Evolutionary conservation across 352 stramenopile species (phyloP), one percentile per base, ranked within the genome.

Genomic region (Pythium apleroticum): DNA sequence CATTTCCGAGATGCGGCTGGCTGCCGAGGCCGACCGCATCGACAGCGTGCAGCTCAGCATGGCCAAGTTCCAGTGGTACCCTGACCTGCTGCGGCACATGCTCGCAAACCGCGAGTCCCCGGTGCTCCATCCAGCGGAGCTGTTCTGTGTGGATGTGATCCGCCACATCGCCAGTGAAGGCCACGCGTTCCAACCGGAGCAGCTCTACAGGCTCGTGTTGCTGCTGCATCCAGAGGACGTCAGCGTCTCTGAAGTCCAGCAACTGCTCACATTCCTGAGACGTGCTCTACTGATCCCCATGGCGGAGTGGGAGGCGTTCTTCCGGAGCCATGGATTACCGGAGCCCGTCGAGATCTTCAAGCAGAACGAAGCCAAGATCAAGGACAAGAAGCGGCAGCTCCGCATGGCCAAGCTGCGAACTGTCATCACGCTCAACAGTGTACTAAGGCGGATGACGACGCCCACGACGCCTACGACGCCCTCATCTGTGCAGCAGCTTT

Each of bases 81-180:
- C 66, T 0, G 81, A 83, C 6, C 28, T 91, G 31, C 68, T 93
- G 46, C 68, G 68, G 9, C 71, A 78, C 5, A 60, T 91, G 33
- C 31, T 88, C 37, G 48, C 55, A 49, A 62, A 57, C 14, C 74
- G 77, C 28, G 77, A 88, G 60, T 43, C 48, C 12, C 28, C 64
- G 30, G 1, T 74, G 17, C 41, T 72, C 1, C 79, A 84, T 20
- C 67, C 81, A 12, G 80, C 81, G 19, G 80, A 89, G 54, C 22
- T 72, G 15, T 88, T 93, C 54, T 46, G 88, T 24, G 41, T 87
- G 25, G 69, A 84, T 45, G 78, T 71, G 24, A 81, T 91, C 49
- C 75, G 80, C 19, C 66, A 57, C 12, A 59, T 82, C 8, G 66
- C 75, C 11, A 77, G 77, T 27, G 68, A 74, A 25, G 81, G 84